Conservation (phyloP, 83 land plant genomes). For the Thuja plicata region DNA sequence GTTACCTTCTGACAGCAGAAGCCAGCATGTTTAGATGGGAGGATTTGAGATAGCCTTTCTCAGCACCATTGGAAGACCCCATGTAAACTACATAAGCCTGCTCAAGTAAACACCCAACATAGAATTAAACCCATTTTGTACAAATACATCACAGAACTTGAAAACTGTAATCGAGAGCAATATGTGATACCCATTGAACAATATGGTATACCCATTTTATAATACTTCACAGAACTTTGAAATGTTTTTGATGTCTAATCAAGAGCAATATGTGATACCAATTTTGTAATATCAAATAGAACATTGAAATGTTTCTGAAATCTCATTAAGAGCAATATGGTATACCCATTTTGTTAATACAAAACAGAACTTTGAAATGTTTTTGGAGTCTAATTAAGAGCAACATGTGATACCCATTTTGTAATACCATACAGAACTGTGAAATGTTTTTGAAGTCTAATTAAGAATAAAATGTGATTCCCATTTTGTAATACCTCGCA, state of each 20-base stretch:
- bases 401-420: neutral
- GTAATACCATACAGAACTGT: neutral
- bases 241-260: too few relatives aligned
- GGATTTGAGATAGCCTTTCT: constrained; percentile 2
- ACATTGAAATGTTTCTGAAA: neutral
- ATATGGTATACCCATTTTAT: neutral
- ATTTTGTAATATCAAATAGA: neutral
- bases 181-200: neutral
- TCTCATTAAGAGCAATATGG: neutral
- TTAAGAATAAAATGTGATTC: neutral
- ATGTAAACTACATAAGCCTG: constrained; percentile 16
- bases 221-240: neutral
- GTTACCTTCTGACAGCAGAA: constrained; percentile 11
- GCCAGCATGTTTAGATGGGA: constrained; percentile 14
- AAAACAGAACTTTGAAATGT: neutral
- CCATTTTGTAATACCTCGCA: neutral
- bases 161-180: neutral
- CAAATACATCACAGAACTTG: too few relatives aligned
- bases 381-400: neutral
- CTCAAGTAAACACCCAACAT: neutral
- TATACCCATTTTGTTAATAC: neutral
- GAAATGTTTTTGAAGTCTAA: neutral
- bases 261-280: neutral
- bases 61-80: neutral
- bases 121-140: neutral